These are phyloP conservation scores for Lipomyces yamanashiensis DNA, from an alignment of 805 yeast genomes.

Conservation along the genomic window DNA sequence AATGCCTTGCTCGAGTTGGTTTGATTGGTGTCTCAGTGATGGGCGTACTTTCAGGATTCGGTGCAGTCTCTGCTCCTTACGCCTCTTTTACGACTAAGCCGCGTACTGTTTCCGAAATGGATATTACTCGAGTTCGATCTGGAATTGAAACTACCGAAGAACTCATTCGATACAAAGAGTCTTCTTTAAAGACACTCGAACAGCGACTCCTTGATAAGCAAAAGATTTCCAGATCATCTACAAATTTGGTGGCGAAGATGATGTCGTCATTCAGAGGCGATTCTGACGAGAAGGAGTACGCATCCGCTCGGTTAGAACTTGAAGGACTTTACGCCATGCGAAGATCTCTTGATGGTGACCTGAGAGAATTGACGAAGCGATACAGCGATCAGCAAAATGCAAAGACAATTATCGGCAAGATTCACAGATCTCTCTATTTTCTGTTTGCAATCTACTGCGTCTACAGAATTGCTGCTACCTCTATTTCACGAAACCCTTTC, in stretches of 20 bases:
- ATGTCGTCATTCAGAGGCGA: conserved; percentile 39
- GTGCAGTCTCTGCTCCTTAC: conserved; percentile 50
- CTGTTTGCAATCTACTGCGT: conserved; percentile 49
- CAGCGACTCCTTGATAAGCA: conserved; percentile 40
- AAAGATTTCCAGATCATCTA: conserved; percentile 33
- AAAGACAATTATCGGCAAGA: conserved; percentile 44
- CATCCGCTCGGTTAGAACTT: conserved; percentile 41
- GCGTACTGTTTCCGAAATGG: conserved; percentile 42
- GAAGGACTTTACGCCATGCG: conserved; percentile 45
- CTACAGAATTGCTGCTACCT: conserved; percentile 47
- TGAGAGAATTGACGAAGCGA: conserved; percentile 38
- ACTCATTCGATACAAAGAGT: conserved; percentile 41
- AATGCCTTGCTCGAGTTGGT: conserved; percentile 45
- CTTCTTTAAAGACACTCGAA: conserved; percentile 35
- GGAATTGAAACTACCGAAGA: conserved; percentile 44
- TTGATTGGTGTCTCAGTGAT: conserved; percentile 50
- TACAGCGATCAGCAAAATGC: conserved; percentile 39
- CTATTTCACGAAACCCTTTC: conserved; percentile 43
- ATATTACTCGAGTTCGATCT: conserved; percentile 41
- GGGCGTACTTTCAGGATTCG: conserved; percentile 50
- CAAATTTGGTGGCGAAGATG: conserved; percentile 43
- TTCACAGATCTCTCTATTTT: conserved; percentile 40
- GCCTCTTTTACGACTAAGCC: conserved; percentile 43
- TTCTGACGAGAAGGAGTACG: conserved; percentile 29
- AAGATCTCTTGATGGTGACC: conserved; percentile 44